Evolutionary conservation across 140 eudicot species (phyloP).

Genomic region (Bidens hawaiensis): DNA sequence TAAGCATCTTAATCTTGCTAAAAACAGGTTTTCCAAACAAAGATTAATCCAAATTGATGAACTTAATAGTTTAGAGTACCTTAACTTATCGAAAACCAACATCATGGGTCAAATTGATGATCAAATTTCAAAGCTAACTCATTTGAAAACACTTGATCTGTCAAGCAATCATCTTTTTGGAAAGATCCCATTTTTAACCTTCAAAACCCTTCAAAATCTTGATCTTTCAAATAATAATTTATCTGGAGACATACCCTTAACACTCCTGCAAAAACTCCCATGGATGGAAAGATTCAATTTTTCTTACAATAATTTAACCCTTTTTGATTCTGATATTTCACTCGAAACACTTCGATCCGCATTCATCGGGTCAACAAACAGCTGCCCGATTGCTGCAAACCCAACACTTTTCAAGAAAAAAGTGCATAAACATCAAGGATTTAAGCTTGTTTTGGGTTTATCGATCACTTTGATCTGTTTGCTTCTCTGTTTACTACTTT

Average conservation of each 20-base stretch:
- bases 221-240: constrained; percentile 71
- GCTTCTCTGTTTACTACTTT: constrained; percentile 55
- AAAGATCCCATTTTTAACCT: constrained; percentile 43
- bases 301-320: constrained; percentile 72
- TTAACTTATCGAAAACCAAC: constrained; percentile 59
- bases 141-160: constrained; percentile 57
- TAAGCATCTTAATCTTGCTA: constrained; percentile 74
- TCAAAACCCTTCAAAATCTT: constrained; percentile 43
- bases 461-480: constrained; percentile 45
- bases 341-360: constrained; percentile 47
- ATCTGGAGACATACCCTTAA: constrained; percentile 65
- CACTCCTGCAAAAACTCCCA: constrained; percentile 46
- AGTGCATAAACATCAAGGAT: constrained; percentile 44
- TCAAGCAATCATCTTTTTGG: constrained; percentile 57
- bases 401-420: constrained; percentile 49
- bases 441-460: constrained; percentile 65
- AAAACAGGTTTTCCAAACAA: constrained; percentile 58
- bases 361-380: constrained; percentile 62
- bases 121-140: constrained; percentile 35
- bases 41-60: constrained; percentile 33
- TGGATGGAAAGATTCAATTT: constrained; percentile 77
- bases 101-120: constrained; percentile 47
- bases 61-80: constrained; percentile 53
- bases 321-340: constrained; percentile 53
- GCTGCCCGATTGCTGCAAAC: constrained; percentile 85